Conservation (phyloP, 345 rosid species). For the Kernera saxatilis region DNA sequence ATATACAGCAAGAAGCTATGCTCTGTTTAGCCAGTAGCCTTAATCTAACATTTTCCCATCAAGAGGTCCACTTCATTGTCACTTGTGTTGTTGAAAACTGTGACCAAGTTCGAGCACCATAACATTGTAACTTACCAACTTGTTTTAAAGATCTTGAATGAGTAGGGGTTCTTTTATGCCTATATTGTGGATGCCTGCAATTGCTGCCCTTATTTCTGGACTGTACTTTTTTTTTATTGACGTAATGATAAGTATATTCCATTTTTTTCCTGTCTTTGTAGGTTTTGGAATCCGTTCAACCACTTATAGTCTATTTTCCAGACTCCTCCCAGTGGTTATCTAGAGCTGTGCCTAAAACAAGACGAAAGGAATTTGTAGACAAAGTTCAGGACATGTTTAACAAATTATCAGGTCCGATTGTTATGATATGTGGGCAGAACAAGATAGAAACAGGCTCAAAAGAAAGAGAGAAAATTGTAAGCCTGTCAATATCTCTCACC, state of each 20-base stretch:
- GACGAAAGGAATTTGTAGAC: conserved; percentile 52
- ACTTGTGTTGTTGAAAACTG: background rate
- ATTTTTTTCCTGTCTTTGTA: conserved; percentile 35
- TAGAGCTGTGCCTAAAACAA: conserved; percentile 75
- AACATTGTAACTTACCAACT: background rate
- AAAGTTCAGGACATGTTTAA: conserved; percentile 69
- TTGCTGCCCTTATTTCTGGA: background rate
- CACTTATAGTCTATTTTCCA: conserved; percentile 83
- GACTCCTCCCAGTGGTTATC: conserved; percentile 88
- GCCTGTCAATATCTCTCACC: conserved; percentile 23
- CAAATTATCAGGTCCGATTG: conserved; percentile 66
- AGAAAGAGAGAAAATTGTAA: conserved; percentile 84
- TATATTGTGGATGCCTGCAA: background rate
- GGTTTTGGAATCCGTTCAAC: conserved; percentile 71
- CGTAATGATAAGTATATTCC: background rate
- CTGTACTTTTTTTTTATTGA: background rate
- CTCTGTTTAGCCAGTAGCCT: background rate
- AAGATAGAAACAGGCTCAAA: conserved; percentile 70
- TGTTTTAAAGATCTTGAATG: background rate
- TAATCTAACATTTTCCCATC: background rate
- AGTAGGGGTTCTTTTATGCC: background rate
- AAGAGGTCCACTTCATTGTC: background rate
- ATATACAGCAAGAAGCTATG: background rate
- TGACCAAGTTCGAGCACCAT: background rate
- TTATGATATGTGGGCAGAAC: conserved; percentile 89